Evolutionary conservation across 2,329 filamentous ascomycete genomes (phyloP).

Genomic region (Botrytis cinerea): DNA sequence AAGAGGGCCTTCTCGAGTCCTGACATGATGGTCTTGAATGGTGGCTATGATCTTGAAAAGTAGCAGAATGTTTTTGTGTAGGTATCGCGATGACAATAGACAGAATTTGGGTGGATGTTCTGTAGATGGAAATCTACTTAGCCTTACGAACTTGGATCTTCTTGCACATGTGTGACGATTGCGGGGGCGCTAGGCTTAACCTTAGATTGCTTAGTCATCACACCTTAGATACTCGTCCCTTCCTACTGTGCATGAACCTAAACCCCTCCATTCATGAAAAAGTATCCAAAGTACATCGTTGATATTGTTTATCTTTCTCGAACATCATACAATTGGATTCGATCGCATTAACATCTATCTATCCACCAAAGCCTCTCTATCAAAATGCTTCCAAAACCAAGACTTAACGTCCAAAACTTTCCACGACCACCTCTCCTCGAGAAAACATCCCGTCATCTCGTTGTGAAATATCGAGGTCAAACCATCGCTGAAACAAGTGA

Average conservation of each 20-base stretch:
- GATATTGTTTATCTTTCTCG: background rate
- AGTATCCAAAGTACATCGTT: background rate
- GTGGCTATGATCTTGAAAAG: background rate
- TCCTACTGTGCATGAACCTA: background rate
- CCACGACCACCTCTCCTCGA: conserved; percentile 61
- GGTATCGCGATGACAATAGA: conserved; percentile 5
- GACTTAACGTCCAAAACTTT: conserved; percentile 58
- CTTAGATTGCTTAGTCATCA: conserved; percentile 6
- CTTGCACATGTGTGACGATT: conserved; percentile 11
- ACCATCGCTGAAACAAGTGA: conserved; percentile 59
- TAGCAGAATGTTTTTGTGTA: background rate
- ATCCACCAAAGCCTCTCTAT: background rate
- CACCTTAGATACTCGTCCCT: background rate
- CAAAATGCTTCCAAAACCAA: conserved; percentile 46
- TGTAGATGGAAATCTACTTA: conserved; percentile 13
- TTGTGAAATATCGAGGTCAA: conserved; percentile 56
- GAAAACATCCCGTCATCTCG: conserved; percentile 54
- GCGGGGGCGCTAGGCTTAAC: conserved; percentile 17
- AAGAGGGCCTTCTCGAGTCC: conserved; percentile 63
- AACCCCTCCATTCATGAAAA: conserved; percentile 1
- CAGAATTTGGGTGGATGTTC: conserved; percentile 7
- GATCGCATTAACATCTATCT: too few relatives aligned
- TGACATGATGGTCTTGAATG: conserved; percentile 49
- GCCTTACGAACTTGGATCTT: conserved; percentile 17
- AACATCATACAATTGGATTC: background rate